Conservation (phyloP, 305 asterid species). For the Andrographis paniculata region DNA sequence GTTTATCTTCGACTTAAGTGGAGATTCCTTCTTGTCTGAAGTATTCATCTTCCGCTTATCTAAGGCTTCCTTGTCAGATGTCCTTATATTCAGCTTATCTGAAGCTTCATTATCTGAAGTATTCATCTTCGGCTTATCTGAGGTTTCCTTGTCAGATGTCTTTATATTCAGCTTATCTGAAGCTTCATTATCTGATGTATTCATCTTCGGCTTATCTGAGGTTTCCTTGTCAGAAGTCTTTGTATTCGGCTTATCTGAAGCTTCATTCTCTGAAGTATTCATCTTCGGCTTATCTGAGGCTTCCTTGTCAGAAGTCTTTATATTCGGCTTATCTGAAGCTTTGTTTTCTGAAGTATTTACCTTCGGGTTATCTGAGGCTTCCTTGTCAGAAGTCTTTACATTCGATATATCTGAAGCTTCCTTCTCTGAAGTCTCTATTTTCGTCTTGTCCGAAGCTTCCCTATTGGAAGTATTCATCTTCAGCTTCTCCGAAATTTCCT, state of each 20-base stretch:
- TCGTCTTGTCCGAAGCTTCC: slow-evolving; percentile 14
- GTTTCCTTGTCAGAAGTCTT: slow-evolving; percentile 93
- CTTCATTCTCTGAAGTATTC: slow-evolving; percentile 29
- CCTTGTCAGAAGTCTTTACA: slow-evolving; percentile 87
- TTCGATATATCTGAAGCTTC: slow-evolving; percentile 22
- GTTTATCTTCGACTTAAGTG: slow-evolving; percentile 26
- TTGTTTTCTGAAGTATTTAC: slow-evolving; percentile 34
- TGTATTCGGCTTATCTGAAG: slow-evolving; percentile 56
- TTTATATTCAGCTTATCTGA: slow-evolving; percentile 44
- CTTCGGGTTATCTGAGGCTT: slow-evolving; percentile 55
- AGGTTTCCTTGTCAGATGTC: slow-evolving; percentile 49
- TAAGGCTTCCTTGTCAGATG: slow-evolving; percentile 82
- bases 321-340: slow-evolving; percentile 49
- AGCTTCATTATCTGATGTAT: slow-evolving; percentile 68
- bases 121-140: slow-evolving; percentile 70
- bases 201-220: slow-evolving; percentile 41
- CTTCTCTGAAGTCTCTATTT: neutral
- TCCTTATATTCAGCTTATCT: slow-evolving; percentile 63
- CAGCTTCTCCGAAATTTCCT: slow-evolving; percentile 22
- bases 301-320: slow-evolving; percentile 89
- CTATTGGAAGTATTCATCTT: slow-evolving; percentile 37
- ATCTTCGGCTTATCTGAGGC: slow-evolving; percentile 48
- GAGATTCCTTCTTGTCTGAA: slow-evolving; percentile 28
- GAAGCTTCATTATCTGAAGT: slow-evolving; percentile 54
- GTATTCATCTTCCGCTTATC: slow-evolving; percentile 42